phyloP scores from a whole-genome alignment of 495 filamentous ascomycete genomes.

The Penicillium taxi region DNA sequence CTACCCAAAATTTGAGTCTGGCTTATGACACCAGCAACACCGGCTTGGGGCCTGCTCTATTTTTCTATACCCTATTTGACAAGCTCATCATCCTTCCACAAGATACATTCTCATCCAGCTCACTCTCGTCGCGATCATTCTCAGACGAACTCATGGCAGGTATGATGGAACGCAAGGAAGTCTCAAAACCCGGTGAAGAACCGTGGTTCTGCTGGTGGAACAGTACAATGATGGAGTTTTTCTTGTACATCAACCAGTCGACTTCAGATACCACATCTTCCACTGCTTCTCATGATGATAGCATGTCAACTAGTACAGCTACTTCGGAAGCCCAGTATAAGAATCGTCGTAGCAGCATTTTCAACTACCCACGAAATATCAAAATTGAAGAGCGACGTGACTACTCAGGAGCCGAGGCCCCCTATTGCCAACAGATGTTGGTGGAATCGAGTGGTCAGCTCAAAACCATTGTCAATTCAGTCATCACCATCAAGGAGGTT shows the following conservation, averaged over 20 bases:
- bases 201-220: constrained; percentile 92
- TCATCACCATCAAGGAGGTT: constrained; percentile 53
- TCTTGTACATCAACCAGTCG: constrained; percentile 64
- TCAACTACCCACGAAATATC: constrained; percentile 59
- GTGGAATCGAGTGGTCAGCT: constrained; percentile 46
- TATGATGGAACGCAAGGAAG: constrained; percentile 32
- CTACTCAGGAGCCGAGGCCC: constrained; percentile 28
- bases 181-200: constrained; percentile 52
- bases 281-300: constrained; percentile 12
- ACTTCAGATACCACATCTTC: constrained; percentile 29
- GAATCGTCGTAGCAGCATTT: constrained; percentile 12
- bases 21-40: constrained; percentile 58
- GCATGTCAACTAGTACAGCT: constrained; percentile 17
- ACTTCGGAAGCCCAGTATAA: constrained; percentile 7
- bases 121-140: constrained; percentile 23
- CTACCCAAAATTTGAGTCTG: constrained; percentile 45
- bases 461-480: constrained; percentile 37
- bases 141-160: neutral
- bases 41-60: constrained; percentile 64
- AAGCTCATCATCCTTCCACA: constrained; percentile 73
- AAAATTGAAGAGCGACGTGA: constrained; percentile 74
- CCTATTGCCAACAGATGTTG: constrained; percentile 67
- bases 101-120: constrained; percentile 31
- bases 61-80: constrained; percentile 62
- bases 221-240: constrained; percentile 67